phyloP scores from a whole-genome alignment of 495 filamentous ascomycete genomes.

The Penicillium diatomitis region DNA sequence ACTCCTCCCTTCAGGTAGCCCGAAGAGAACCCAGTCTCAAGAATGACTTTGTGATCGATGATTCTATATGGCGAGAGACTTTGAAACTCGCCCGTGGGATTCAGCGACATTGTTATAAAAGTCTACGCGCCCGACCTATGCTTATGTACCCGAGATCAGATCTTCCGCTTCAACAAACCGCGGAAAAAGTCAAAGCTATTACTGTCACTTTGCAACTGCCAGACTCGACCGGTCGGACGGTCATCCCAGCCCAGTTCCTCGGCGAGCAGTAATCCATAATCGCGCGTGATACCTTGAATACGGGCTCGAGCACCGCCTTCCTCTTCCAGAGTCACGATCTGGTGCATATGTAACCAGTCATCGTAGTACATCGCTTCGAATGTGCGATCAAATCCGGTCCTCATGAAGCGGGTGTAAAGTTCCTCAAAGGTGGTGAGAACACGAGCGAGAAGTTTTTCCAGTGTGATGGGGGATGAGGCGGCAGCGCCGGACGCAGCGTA shows the following conservation, averaged over 20 bases:
- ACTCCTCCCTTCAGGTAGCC: too few relatives aligned
- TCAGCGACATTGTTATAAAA: too few relatives aligned
- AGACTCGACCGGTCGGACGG: constrained; percentile 63
- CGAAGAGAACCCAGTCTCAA: too few relatives aligned
- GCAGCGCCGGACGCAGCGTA: constrained; percentile 19
- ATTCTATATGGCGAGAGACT: too few relatives aligned
- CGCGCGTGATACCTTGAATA: constrained; percentile 81
- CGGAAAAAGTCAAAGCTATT: constrained; percentile 99
- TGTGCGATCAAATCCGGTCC: constrained; percentile 57
- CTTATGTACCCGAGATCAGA: constrained; percentile 11
- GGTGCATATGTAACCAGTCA: constrained; percentile 83
- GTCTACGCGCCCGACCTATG: too few relatives aligned
- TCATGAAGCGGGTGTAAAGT: constrained; percentile 65
- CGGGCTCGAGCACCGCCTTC: constrained; percentile 68
- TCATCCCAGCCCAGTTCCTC: constrained; percentile 73
- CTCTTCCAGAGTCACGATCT: constrained; percentile 81
- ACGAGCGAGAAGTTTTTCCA: constrained; percentile 76
- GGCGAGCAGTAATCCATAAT: constrained; percentile 77
- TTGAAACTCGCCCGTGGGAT: too few relatives aligned
- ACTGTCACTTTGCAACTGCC: constrained; percentile 86
- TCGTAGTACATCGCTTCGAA: constrained; percentile 76
- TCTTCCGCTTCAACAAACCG: constrained; percentile 76
- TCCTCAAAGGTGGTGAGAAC: constrained; percentile 73
- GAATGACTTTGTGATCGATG: too few relatives aligned
- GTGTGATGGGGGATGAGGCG: constrained; percentile 44